Percentiles rank a stretch among this genome's conserved stretches.
Evolutionary conservation across 2,329 filamentous ascomycete species (phyloP).

Genomic region (Aspergillus pseudoterreus): DNA sequence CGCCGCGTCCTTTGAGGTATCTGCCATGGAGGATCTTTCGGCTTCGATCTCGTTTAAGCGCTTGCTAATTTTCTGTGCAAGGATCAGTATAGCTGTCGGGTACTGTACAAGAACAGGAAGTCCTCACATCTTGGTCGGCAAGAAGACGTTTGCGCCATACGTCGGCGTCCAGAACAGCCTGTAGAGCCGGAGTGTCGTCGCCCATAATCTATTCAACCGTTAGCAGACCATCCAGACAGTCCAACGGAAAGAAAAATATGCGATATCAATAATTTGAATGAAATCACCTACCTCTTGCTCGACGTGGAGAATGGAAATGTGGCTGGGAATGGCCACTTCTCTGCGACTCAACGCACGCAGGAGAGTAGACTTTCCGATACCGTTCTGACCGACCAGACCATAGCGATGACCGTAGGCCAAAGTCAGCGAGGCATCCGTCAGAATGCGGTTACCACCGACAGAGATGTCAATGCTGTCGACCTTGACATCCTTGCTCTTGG

Average conservation of each 20-base stretch:
- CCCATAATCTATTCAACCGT: constrained; percentile 66
- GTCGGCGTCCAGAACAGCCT: constrained; percentile 94
- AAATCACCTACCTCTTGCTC: constrained; percentile 77
- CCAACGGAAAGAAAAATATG: no score
- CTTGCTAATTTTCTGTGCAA: constrained; percentile 64
- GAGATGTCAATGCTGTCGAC: constrained; percentile 93
- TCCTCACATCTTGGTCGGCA: constrained; percentile 73
- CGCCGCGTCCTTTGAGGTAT: constrained; percentile 85
- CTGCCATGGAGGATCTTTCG: constrained; percentile 75
- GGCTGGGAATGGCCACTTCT: constrained; percentile 91
- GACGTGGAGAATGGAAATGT: constrained; percentile 98
- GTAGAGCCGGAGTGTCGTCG: constrained; percentile 90
- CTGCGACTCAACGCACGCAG: constrained; percentile 84
- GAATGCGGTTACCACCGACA: constrained; percentile 82
- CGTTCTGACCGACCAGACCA: constrained; percentile 97
- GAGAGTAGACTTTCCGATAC: constrained; percentile 96
- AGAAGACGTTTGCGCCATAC: constrained; percentile 97
- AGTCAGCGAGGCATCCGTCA: constrained; percentile 85
- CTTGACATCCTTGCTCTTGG: constrained; percentile 99
- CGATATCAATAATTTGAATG: neutral
- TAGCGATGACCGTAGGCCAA: constrained; percentile 91
- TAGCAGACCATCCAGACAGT: neutral
- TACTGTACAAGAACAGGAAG: neutral
- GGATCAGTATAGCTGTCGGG: neutral
- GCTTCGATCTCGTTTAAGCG: constrained; percentile 73